Evolutionary conservation across 2,329 filamentous ascomycete genomes (phyloP).

Genomic region (Metarhizium humberi): DNA sequence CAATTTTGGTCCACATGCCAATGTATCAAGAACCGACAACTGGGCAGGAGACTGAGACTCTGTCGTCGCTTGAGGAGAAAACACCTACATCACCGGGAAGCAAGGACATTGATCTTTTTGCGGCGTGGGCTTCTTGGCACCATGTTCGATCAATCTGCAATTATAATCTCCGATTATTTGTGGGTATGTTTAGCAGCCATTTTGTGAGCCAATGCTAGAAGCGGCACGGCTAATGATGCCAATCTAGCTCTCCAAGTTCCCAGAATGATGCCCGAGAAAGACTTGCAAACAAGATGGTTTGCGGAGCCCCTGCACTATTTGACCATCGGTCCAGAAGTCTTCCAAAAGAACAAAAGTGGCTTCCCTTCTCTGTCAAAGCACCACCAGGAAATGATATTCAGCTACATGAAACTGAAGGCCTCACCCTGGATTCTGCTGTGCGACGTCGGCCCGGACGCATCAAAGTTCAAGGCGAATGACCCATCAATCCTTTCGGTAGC

Average conservation of each 20-base stretch:
- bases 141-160: constrained; percentile 74
- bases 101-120: constrained; percentile 59
- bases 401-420: constrained; percentile 56
- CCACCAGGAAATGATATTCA: constrained; percentile 52
- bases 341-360: constrained; percentile 51
- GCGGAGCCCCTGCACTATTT: constrained; percentile 58
- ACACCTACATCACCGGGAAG: constrained; percentile 18
- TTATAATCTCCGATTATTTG: constrained; percentile 70
- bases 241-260: constrained; percentile 46
- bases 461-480: constrained; percentile 17
- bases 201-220: not conserved
- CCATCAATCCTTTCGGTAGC: constrained; percentile 15
- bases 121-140: constrained; percentile 92
- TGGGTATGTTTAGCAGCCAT: constrained; percentile 54
- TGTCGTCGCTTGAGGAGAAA: constrained; percentile 35
- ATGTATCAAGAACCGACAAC: constrained; percentile 67
- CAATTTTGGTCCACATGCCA: constrained; percentile 71
- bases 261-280: constrained; percentile 46
- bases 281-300: constrained; percentile 59
- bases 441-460: constrained; percentile 44
- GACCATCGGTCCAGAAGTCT: constrained; percentile 42
- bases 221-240: not conserved
- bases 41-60: constrained; percentile 41
- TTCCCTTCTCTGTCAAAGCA: constrained; percentile 51
- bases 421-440: constrained; percentile 55